Evolutionary conservation across 805 yeast species (phyloP).

Genomic region (Teunomyces funiuensis): DNA sequence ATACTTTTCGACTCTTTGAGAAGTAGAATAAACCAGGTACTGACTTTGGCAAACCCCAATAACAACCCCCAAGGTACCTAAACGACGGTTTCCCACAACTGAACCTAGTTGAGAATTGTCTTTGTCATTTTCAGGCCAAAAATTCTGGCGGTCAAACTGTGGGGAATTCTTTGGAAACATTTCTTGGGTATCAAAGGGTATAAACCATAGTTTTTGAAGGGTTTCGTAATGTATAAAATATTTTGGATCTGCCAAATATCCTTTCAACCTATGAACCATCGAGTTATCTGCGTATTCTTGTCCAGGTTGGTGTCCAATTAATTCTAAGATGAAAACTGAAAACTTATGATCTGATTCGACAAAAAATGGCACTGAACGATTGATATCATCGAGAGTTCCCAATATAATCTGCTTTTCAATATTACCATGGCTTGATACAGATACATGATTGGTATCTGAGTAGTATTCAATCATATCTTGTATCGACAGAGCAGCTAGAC

Average conservation of each 20-base stretch:
- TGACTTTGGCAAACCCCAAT: background rate
- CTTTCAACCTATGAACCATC: background rate
- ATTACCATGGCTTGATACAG: background rate
- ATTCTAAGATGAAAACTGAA: background rate
- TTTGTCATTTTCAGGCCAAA: background rate
- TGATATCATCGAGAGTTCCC: background rate
- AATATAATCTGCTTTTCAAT: background rate
- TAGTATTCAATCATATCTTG: background rate
- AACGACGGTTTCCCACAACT: background rate
- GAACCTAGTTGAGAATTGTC: background rate
- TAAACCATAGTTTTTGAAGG: background rate
- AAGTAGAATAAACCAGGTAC: background rate
- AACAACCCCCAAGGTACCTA: background rate
- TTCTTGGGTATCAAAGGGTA: background rate
- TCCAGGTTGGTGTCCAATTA: background rate
- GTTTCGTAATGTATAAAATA: background rate
- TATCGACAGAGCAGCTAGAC: background rate
- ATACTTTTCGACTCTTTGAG: background rate
- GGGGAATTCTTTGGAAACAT: background rate
- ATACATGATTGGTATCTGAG: background rate
- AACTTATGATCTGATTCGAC: background rate
- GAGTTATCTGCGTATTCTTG: background rate
- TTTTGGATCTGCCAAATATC: constrained; percentile 1
- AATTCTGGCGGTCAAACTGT: background rate
- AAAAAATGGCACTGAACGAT: background rate